phyloP scores from a whole-genome alignment of 2,329 filamentous ascomycete genomes.

The Endoconidiophora polonica region DNA sequence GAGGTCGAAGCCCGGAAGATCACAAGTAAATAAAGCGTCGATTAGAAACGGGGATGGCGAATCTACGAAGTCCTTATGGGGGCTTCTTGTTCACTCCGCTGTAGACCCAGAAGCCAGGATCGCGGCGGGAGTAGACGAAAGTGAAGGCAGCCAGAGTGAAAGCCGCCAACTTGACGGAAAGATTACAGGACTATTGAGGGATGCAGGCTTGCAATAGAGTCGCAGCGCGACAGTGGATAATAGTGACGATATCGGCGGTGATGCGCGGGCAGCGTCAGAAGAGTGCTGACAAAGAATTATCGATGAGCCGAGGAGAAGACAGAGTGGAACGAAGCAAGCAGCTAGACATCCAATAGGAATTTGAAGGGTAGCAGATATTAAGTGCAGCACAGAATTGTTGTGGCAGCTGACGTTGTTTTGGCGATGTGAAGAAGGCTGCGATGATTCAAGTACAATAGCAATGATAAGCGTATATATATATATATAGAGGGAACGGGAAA shows the following conservation, averaged over 20 bases:
- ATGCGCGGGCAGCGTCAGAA: neutral
- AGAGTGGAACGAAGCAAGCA: too few species aligned
- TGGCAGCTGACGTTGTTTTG: too few species aligned
- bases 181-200: neutral
- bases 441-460: too few species aligned
- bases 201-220: too few species aligned
- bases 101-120: slow-evolving; percentile 86
- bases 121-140: slow-evolving; percentile 53
- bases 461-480: too few species aligned
- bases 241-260: neutral
- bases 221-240: neutral
- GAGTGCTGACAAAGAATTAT: too few species aligned
- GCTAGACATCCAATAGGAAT: too few species aligned
- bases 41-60: neutral
- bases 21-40: neutral
- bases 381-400: too few species aligned
- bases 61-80: slow-evolving; percentile 47
- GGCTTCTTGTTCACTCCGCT: slow-evolving; percentile 94
- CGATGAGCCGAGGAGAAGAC: too few species aligned
- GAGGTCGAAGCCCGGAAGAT: neutral
- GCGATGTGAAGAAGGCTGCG: too few species aligned
- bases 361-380: too few species aligned
- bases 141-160: slow-evolving; percentile 13
- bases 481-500: too few species aligned
- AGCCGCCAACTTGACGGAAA: slow-evolving; percentile 12